phyloP scores from a whole-genome alignment of 345 rosid genomes.

The Sisymbrium altissimum region DNA sequence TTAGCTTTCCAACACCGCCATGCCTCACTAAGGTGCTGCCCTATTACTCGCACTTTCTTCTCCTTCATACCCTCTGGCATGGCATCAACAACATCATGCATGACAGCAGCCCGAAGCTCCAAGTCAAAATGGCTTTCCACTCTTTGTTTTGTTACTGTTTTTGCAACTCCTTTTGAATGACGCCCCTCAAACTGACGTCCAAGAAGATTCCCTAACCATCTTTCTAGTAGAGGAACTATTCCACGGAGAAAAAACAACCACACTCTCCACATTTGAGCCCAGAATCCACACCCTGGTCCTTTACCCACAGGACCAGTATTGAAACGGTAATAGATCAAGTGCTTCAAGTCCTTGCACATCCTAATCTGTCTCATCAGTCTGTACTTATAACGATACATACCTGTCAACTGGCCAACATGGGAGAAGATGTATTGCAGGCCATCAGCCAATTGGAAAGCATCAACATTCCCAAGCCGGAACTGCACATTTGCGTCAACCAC shows the following conservation, averaged over 20 bases:
- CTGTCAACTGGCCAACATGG: constrained; percentile 90
- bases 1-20: constrained; percentile 99
- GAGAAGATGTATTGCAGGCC: constrained; percentile 87
- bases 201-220: constrained; percentile 84
- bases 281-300: constrained; percentile 92
- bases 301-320: constrained; percentile 91
- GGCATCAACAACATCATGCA: constrained; percentile 94
- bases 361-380: constrained; percentile 86
- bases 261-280: constrained; percentile 98
- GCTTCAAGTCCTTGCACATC: constrained; percentile 92
- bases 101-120: constrained; percentile 96
- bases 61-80: constrained; percentile 97
- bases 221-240: constrained; percentile 76
- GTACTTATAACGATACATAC: constrained; percentile 89
- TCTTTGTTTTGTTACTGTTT: constrained; percentile 91
- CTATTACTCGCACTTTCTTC: constrained; percentile 5
- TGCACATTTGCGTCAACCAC: constrained; percentile 92
- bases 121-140: constrained; percentile 23
- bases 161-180: constrained; percentile 89
- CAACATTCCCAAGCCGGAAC: constrained; percentile 84
- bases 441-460: constrained; percentile 89
- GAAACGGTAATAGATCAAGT: constrained; percentile 79
- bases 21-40: constrained; percentile 94
- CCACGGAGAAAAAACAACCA: constrained; percentile 92
- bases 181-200: constrained; percentile 91